Percentiles rank a stretch among this genome's conserved stretches.
These are phyloP conservation scores for Parathielavia appendiculata DNA, from an alignment of 495 filamentous ascomycete species.

Conservation along the genomic window DNA sequence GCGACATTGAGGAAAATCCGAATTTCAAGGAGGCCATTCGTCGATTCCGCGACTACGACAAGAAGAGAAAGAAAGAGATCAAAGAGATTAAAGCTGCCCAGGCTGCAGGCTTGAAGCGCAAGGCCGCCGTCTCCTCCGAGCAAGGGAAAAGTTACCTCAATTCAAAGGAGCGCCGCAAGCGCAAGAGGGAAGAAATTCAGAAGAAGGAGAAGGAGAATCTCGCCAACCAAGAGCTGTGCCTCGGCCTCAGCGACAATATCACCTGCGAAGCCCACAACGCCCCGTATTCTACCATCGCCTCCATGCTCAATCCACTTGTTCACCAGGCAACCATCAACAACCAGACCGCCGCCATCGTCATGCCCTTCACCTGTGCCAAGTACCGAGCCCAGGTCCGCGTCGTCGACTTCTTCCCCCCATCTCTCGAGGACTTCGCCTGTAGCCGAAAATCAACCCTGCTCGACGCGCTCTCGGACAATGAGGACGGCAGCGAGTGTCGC, in stretches of 20 bases:
- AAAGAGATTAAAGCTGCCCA: constrained; percentile 31
- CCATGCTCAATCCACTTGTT: constrained; percentile 45
- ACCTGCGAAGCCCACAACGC: constrained; percentile 42
- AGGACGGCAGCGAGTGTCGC: constrained; percentile 32
- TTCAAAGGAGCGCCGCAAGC: constrained; percentile 24
- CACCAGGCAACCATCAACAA: constrained; percentile 34
- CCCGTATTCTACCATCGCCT: constrained; percentile 37
- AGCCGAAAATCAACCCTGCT: constrained; percentile 40
- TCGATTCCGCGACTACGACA: constrained; percentile 59
- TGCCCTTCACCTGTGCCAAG: constrained; percentile 68
- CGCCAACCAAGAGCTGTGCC: constrained; percentile 15
- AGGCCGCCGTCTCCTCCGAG: constrained; percentile 14
- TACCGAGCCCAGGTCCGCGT: constrained; percentile 66
- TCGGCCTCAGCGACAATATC: constrained; percentile 38
- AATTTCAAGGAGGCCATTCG: constrained; percentile 56
- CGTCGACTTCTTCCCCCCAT: constrained; percentile 71
- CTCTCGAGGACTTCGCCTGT: constrained; percentile 69
- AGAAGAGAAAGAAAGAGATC: constrained; percentile 46
- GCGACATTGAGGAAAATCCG: constrained; percentile 37
- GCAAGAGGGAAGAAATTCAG: constrained; percentile 18
- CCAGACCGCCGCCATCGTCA: constrained; percentile 39
- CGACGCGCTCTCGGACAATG: constrained; percentile 42
- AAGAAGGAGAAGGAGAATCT: constrained; percentile 24
- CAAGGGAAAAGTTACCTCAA: constrained; percentile 24
- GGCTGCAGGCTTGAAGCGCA: constrained; percentile 28